Evolutionary conservation across 2,329 filamentous ascomycete genomes (phyloP).

Genomic region (Daldinia sp.): DNA sequence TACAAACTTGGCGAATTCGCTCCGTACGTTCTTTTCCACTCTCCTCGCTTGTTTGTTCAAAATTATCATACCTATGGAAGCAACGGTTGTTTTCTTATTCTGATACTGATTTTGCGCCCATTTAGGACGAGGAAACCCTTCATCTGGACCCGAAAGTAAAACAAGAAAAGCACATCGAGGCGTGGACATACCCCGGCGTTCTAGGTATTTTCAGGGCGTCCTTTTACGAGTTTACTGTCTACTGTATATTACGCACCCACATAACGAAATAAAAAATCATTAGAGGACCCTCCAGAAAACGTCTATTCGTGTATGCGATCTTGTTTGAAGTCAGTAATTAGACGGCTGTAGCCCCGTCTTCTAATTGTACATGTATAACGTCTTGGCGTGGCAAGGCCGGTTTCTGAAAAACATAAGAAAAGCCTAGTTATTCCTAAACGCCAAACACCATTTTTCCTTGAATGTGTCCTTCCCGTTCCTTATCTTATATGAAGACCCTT

Average conservation of each 20-base stretch:
- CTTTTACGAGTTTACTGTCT: not conserved
- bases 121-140: slow-evolving; percentile 69
- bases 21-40: slow-evolving; percentile 68
- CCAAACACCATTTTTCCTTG: slow-evolving; percentile 29
- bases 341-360: not conserved
- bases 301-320: not conserved
- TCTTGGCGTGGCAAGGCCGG: not conserved
- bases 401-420: slow-evolving; percentile 8
- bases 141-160: slow-evolving; percentile 60
- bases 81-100: not conserved
- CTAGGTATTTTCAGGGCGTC: slow-evolving; percentile 12
- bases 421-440: slow-evolving; percentile 25
- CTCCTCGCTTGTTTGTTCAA: not conserved
- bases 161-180: slow-evolving; percentile 16
- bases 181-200: slow-evolving; percentile 42
- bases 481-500: not conserved
- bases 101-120: not conserved
- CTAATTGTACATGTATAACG: not conserved
- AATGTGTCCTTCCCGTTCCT: slow-evolving; percentile 14
- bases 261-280: not conserved
- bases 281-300: slow-evolving; percentile 15
- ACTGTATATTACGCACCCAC: slow-evolving; percentile 17
- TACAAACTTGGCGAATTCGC: slow-evolving; percentile 95
- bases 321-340: not conserved
- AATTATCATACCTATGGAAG: not conserved